Base-by-base conservation (phyloP, 1,284 basidiomycete genomes). In the Rhodofomes roseus region DNA sequence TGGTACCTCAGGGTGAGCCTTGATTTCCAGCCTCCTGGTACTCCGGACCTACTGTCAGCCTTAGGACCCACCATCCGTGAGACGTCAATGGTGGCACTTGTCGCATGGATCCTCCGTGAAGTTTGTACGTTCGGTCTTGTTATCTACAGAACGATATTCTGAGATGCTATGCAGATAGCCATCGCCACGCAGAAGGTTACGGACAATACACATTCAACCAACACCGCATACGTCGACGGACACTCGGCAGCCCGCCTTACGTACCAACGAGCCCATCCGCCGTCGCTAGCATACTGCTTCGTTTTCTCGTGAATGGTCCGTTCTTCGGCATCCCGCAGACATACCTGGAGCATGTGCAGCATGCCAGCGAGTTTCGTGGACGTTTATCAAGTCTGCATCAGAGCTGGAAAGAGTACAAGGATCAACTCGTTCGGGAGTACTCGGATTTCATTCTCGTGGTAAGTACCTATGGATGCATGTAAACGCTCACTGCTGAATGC, bases 371-470 rank as follows among this genome's bases (percentile, higher is more conserved):
- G 69, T 81, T 79, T 62, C 76, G 77, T 8, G 80, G 81, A 3
- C 76, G 82, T 29, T 70, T 83, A 23, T 70, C 74, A 1, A 78
- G 73, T 50, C 70, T 82, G n/a, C 76, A 81, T 62, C 65, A 74
- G 50, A 79, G 74, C 44, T 84, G 81, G 81, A 72, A 79, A 56
- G 65, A 63, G 14, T 83, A 82, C 59, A 78, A 80, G 18, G 72
- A 75, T 27, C 76, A 80, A 37, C 73, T 84, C 5, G 79, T 80
- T 5, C 73, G 77, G 58, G 81, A 83, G 62, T 83, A 82, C 64
- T 80, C 81, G 6, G 77, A 83, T 61, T 83, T 84, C 60, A 70
- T 83, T 23, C 74, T 83, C 7, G 78, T 82, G 25, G 82, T 84
- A 59, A 72, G 79, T 31, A 29, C 23, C n/a, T 39, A 53, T 58